phyloP scores from a whole-genome alignment of 148 eudicot species.

The Rhododendron mucronatum region DNA sequence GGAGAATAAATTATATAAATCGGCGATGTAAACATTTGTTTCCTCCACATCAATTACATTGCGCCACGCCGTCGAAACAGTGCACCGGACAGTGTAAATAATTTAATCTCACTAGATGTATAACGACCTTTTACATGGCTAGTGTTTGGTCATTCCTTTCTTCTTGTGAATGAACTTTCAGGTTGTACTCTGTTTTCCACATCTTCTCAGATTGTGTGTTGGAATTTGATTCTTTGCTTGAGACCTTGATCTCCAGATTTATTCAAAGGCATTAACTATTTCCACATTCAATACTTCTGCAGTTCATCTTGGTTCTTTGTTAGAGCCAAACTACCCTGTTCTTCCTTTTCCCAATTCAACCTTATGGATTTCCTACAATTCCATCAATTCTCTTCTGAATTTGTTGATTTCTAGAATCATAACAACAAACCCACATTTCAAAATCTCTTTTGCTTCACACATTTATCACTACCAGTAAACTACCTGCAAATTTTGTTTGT shows the following conservation, averaged over 20 bases:
- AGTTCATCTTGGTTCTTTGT: neutral
- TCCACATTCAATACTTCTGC: neutral
- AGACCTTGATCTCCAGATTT: neutral
- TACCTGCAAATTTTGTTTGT: constrained; percentile 21
- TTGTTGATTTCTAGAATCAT: neutral
- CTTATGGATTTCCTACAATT: neutral
- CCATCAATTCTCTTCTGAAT: neutral
- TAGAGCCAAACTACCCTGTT: neutral
- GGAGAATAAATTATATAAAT: too few species aligned
- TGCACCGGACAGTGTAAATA: too few species aligned
- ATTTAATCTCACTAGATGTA: neutral
- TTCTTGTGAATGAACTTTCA: neutral
- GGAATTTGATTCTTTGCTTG: neutral
- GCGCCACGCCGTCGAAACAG: too few species aligned
- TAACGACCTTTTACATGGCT: neutral
- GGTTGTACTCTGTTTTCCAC: neutral
- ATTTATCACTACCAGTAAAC: constrained; percentile 26
- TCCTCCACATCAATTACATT: too few species aligned
- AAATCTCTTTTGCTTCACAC: neutral
- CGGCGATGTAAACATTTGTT: too few species aligned
- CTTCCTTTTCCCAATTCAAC: neutral
- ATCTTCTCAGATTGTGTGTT: neutral
- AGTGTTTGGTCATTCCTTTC: neutral
- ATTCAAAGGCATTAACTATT: neutral
- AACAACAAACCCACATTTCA: constrained; percentile 11